Evolutionary conservation across 306 rosid species (phyloP).

Genomic region (Styphnolobium japonicum): DNA sequence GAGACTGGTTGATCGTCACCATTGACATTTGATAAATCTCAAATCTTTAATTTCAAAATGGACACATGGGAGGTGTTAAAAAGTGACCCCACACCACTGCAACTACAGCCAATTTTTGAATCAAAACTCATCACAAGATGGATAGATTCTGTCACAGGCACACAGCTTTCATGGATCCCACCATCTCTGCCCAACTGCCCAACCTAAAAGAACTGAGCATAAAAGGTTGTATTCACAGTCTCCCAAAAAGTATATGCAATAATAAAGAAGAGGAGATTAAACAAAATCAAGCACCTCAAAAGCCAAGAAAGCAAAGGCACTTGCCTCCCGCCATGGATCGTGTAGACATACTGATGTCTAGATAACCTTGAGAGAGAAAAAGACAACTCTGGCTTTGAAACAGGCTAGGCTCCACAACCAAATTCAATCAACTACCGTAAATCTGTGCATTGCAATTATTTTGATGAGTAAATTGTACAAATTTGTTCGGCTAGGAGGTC

Average conservation of each 20-base stretch:
- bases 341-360: not conserved
- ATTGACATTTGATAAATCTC: conserved; percentile 6
- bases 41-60: conserved; percentile 28
- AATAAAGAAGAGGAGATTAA: not conserved
- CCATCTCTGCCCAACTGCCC: conserved; percentile 35
- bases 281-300: conserved; percentile 28
- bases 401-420: conserved; percentile 15
- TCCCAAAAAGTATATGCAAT: not conserved
- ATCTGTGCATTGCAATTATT: not conserved
- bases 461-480: not conserved
- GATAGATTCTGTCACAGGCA: conserved; percentile 29
- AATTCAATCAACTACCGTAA: not conserved
- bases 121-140: conserved; percentile 27
- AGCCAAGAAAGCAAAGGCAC: conserved; percentile 36
- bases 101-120: conserved; percentile 37
- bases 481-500: not conserved
- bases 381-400: not conserved
- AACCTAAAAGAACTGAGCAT: conserved; percentile 20
- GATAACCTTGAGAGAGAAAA: not conserved
- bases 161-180: conserved; percentile 61
- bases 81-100: conserved; percentile 30
- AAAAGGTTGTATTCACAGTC: conserved; percentile 22
- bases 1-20: not conserved
- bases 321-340: conserved; percentile 27
- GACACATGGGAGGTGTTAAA: conserved; percentile 32